Evolutionary conservation across 768 basidiomycete species (phyloP), one percentile per base, ranked within the genome.

Genomic region (Phlebiopsis flavidoalba): DNA sequence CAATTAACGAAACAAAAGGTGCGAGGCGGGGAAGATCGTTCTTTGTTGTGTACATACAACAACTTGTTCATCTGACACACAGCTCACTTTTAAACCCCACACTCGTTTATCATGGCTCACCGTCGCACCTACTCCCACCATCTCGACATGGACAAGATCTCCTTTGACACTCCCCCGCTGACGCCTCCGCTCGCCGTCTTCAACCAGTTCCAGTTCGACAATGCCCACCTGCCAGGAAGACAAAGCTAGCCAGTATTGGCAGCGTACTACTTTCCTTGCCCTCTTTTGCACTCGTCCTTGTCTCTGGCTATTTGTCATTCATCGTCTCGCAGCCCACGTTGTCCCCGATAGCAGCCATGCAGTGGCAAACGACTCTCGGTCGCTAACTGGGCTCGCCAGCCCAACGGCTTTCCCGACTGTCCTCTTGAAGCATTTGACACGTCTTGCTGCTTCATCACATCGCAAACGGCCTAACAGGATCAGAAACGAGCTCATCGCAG

Each of bases 261-360:
- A 83, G 48, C 78, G 83, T 58, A 79, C 83, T 4, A 80, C 82
- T 3, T 70, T 86, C 63, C 56, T 87, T 64, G 82, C 81, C 8
- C 78, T 88, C 66, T 53, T n/a, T 82, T 69, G 69, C 76, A 63
- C 77, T 88, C 66, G 57, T 83, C 57, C 66, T 75, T 33, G 72
- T 87, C 64, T 78, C 82, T 43, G 76, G 75, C 57, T 89, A 84
- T 74, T n/a, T n/a, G 73, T 87, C 56, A 75, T 87, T 63, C 76
- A n/a, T 87, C 66, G 68, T 82, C 53, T 78, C 80, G 70, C 80
- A 14, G 69, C 80, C 57, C 60, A 78, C 52, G 71, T 76, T 56
- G 65, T 77, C 61, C 68, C 80, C 49, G 67, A 75, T 63, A 67
- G n/a, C n/a, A n/a, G 73, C 57, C 65, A 70, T 14, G 64, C 69